These are phyloP conservation scores for Rhodomyrtus tomentosa DNA, from an alignment of 345 rosid species.

Conservation along the genomic window DNA sequence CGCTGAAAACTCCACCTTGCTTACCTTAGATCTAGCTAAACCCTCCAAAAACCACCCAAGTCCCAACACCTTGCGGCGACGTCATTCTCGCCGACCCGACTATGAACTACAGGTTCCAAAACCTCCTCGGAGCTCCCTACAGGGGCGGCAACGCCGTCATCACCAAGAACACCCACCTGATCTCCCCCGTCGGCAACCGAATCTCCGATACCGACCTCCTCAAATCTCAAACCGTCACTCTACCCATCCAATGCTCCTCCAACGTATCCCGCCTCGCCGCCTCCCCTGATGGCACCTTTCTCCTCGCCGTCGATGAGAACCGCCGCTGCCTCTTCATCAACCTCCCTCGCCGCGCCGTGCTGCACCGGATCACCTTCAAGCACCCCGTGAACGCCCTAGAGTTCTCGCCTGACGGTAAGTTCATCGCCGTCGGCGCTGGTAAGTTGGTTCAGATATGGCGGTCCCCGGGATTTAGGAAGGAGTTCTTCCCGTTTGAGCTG, in stretches of 20 bases:
- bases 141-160: constrained; percentile 75
- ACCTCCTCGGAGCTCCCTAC: constrained; percentile 84
- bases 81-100: not conserved
- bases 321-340: constrained; percentile 76
- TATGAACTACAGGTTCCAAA: constrained; percentile 88
- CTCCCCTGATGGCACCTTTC: constrained; percentile 69
- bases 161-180: constrained; percentile 47
- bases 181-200: constrained; percentile 87
- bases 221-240: constrained; percentile 60
- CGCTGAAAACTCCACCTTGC: not conserved
- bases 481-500: constrained; percentile 59
- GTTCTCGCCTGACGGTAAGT: constrained; percentile 74
- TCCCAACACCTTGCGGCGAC: not conserved
- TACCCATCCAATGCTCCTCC: constrained; percentile 51
- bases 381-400: constrained; percentile 39
- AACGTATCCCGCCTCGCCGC: constrained; percentile 66
- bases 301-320: constrained; percentile 70
- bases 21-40: not conserved
- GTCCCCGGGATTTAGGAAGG: constrained; percentile 72
- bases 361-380: constrained; percentile 66
- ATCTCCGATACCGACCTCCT: constrained; percentile 81
- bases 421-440: constrained; percentile 70
- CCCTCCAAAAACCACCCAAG: not conserved
- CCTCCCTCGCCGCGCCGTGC: constrained; percentile 56
- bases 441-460: constrained; percentile 84